phyloP scores from a whole-genome alignment of 805 yeast species.

The Hanseniaspora meyeri region DNA sequence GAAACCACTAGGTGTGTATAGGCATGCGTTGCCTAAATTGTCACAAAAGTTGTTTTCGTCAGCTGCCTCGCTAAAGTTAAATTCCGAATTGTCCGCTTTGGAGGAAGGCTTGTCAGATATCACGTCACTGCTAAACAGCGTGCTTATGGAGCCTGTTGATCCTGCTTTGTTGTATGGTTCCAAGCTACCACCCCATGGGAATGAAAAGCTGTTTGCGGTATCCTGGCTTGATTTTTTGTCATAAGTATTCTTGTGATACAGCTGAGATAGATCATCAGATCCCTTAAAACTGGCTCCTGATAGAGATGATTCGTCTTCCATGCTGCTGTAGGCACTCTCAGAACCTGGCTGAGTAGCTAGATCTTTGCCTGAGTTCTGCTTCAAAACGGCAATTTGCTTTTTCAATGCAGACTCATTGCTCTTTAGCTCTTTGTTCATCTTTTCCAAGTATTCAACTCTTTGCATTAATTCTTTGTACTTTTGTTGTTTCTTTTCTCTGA shows the following conservation, averaged over 20 bases:
- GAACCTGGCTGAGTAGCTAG: not conserved
- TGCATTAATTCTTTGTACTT: slow-evolving; percentile 77
- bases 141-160: not conserved
- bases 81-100: not conserved
- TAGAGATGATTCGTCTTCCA: not conserved
- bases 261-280: not conserved
- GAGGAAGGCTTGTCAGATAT: not conserved
- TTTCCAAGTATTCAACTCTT: slow-evolving; percentile 60
- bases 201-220: not conserved
- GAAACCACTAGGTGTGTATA: slow-evolving; percentile 1
- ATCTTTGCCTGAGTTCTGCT: not conserved
- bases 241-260: not conserved
- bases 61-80: not conserved
- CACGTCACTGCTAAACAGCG: not conserved
- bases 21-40: slow-evolving; percentile 7
- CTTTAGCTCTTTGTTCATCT: slow-evolving; percentile 51
- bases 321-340: not conserved
- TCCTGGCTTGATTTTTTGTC: not conserved
- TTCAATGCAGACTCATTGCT: slow-evolving; percentile 64
- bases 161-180: not conserved
- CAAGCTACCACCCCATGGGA: not conserved
- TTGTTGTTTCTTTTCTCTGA: slow-evolving; percentile 82
- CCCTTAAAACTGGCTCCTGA: slow-evolving; percentile 2
- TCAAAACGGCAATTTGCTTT: slow-evolving; percentile 62
- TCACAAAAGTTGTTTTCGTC: slow-evolving; percentile 9